A percentile compares a stretch with the other conserved stretches of the same genome.
Evolutionary conservation across 1,139 yeast genomes (phyloP).

Genomic region (Candida gigantensis): DNA sequence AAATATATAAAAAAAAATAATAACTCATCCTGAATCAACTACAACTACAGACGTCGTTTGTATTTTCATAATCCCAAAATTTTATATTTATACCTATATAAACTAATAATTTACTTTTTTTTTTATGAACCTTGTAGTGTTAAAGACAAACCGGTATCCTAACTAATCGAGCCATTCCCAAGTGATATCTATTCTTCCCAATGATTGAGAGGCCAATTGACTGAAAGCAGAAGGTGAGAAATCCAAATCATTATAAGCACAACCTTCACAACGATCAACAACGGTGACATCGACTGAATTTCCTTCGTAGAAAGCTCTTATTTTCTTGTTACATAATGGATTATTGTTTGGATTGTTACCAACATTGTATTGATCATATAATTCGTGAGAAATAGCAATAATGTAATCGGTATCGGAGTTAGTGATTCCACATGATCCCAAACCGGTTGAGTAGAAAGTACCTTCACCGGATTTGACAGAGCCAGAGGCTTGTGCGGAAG

Average conservation of each 20-base stretch:
- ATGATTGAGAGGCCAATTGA: slow-evolving; percentile 36
- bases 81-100: background rate
- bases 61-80: too few species aligned
- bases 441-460: slow-evolving; percentile 57
- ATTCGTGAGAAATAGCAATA: slow-evolving; percentile 41
- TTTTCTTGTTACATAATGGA: slow-evolving; percentile 45
- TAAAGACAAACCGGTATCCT: too few species aligned
- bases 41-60: too few species aligned
- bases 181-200: slow-evolving; percentile 45
- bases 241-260: slow-evolving; percentile 40
- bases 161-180: slow-evolving; percentile 34
- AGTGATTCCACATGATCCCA: slow-evolving; percentile 63
- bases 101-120: background rate
- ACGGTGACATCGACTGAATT: slow-evolving; percentile 47
- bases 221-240: slow-evolving; percentile 47
- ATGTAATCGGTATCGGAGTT: slow-evolving; percentile 50
- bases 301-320: slow-evolving; percentile 39
- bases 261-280: slow-evolving; percentile 45
- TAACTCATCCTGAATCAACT: too few species aligned
- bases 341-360: slow-evolving; percentile 43
- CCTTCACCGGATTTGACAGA: slow-evolving; percentile 47
- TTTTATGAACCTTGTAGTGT: too few species aligned
- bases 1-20: too few species aligned
- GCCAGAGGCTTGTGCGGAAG: slow-evolving; percentile 16
- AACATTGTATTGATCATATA: slow-evolving; percentile 33